phyloP scores from a whole-genome alignment of 164 flowering plant genomes.

The Amborella trichopoda region DNA sequence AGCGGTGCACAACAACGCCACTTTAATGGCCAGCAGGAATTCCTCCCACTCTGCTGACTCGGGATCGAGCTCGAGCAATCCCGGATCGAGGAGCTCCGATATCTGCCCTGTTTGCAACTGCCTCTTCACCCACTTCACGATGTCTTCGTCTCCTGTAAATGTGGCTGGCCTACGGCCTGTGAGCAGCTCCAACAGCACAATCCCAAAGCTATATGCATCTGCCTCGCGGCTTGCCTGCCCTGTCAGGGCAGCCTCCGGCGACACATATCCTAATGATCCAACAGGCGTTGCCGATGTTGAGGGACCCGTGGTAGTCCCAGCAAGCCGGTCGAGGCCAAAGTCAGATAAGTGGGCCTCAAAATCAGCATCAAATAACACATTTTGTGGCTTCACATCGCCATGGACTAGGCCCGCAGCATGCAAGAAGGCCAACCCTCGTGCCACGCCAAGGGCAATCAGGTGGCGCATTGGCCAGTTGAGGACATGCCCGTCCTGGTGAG shows the following conservation, averaged over 20 bases:
- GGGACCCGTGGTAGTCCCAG: conserved; percentile 20
- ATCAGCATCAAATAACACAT: conserved; percentile 82
- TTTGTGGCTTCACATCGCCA: conserved; percentile 81
- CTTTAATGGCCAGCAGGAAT: conserved; percentile 81
- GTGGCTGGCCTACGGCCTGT: conserved; percentile 75
- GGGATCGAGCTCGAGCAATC: conserved; percentile 82
- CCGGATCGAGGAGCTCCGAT: conserved; percentile 75
- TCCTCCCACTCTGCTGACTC: conserved; percentile 99
- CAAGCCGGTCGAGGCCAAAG: conserved; percentile 53
- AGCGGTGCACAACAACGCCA: conserved; percentile 80
- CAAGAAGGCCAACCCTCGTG: conserved; percentile 70
- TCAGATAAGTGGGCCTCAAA: conserved; percentile 94
- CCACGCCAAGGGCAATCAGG: conserved; percentile 79
- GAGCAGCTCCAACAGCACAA: conserved; percentile 69
- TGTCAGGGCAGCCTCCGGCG: conserved; percentile 61
- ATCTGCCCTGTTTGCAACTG: conserved; percentile 78
- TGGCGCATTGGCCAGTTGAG: conserved; percentile 99
- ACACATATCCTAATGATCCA: conserved; percentile 67
- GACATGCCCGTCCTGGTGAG: conserved; percentile 88
- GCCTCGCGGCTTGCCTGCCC: conserved; percentile 51
- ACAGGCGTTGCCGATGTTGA: conserved; percentile 45
- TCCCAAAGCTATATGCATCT: conserved; percentile 87
- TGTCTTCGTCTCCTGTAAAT: conserved; percentile 81
- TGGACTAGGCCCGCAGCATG: conserved; percentile 53
- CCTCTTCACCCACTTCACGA: conserved; percentile 94